Conservation (phyloP, 2,329 filamentous ascomycete genomes). For the Arthrobotrys sinensis region DNA sequence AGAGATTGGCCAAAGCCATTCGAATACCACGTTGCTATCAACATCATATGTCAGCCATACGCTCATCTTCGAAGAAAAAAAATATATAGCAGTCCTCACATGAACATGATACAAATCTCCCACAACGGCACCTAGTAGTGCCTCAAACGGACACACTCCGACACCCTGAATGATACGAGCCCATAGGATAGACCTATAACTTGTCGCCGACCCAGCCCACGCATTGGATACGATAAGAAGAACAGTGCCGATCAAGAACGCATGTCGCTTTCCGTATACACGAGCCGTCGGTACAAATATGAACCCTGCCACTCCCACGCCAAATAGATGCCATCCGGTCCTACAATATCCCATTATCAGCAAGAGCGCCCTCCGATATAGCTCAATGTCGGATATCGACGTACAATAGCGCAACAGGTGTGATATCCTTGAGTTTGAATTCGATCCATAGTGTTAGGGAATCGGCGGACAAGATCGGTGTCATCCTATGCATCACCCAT, state of each 20-base stretch:
- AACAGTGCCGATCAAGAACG: slow-evolving; percentile 83
- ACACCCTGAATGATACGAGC: slow-evolving; percentile 89
- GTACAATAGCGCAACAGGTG: slow-evolving; percentile 55
- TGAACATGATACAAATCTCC: slow-evolving; percentile 94
- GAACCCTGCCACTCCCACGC: slow-evolving; percentile 84
- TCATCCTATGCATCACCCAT: slow-evolving; percentile 70
- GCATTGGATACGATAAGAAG: slow-evolving; percentile 81
- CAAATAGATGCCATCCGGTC: slow-evolving; percentile 73
- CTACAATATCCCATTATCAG: slow-evolving; percentile 73
- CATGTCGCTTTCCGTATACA: slow-evolving; percentile 92
- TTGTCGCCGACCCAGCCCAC: slow-evolving; percentile 80
- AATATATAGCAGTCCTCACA: slow-evolving; percentile 65
- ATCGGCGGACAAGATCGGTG: slow-evolving; percentile 89
- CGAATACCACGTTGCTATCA: slow-evolving; percentile 80
- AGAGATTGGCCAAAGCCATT: slow-evolving; percentile 85
- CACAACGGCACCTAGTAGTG: slow-evolving; percentile 87
- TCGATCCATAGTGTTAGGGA: slow-evolving; percentile 81
- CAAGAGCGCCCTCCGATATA: neutral
- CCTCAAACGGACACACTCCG: slow-evolving; percentile 89
- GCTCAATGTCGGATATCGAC: slow-evolving; percentile 9
- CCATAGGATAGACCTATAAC: slow-evolving; percentile 81
- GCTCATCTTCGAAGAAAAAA: neutral
- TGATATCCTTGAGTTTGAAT: slow-evolving; percentile 70
- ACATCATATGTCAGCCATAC: neutral
- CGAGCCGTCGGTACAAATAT: slow-evolving; percentile 89